Conservation (phyloP, 2,329 filamentous ascomycete species). For the Leptosphaerulina australis region DNA sequence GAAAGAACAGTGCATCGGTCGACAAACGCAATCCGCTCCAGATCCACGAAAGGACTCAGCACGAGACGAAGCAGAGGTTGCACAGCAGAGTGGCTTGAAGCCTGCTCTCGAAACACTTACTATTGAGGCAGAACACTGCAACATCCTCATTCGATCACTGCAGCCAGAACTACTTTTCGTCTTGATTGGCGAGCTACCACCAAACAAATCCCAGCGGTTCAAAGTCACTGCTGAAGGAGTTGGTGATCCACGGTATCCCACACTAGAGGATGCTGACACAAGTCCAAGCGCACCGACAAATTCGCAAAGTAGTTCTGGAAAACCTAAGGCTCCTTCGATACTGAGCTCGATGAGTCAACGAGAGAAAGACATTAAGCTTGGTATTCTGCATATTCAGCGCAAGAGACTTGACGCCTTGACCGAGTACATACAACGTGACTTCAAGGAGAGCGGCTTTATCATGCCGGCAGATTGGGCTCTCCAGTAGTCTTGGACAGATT, state of each 20-base stretch:
- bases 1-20: conserved; percentile 51
- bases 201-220: conserved; percentile 46
- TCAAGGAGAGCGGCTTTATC: conserved; percentile 53
- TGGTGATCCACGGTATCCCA: conserved; percentile 50
- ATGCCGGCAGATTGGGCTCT: conserved; percentile 54
- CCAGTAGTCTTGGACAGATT: conserved; percentile 27
- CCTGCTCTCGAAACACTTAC: conserved; percentile 52
- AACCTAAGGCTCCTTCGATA: conserved; percentile 39
- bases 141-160: conserved; percentile 55
- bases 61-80: conserved; percentile 12
- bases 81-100: conserved; percentile 20
- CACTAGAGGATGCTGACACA: conserved; percentile 15
- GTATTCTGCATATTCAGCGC: conserved; percentile 56
- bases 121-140: conserved; percentile 54
- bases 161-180: conserved; percentile 56
- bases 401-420: conserved; percentile 56
- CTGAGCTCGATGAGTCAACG: conserved; percentile 47
- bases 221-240: conserved; percentile 53
- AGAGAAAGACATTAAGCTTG: conserved; percentile 47
- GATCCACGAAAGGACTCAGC: conserved; percentile 19
- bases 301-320: conserved; percentile 17
- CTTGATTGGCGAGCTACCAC: conserved; percentile 56
- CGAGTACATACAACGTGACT: conserved; percentile 52
- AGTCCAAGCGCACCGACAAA: conserved; percentile 7
- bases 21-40: conserved; percentile 22